phyloP scores from a whole-genome alignment of 2,329 filamentous ascomycete species.

The Paecilomyces niveus region DNA sequence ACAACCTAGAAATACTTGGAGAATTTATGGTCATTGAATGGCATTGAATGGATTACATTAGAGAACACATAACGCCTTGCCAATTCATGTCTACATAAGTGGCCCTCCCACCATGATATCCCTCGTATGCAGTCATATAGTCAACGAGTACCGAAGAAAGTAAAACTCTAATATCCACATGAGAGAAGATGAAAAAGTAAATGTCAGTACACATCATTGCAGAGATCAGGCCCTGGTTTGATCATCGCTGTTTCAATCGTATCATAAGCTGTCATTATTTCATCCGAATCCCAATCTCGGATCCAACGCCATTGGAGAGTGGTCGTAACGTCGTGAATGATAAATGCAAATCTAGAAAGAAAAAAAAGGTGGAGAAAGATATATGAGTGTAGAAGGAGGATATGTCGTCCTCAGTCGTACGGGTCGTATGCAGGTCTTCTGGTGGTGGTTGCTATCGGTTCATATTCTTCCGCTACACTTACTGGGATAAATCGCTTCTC shows the following conservation, averaged over 20 bases:
- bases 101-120: background rate
- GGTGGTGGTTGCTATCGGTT: conserved; percentile 1
- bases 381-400: background rate
- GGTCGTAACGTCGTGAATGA: background rate
- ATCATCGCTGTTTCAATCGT: background rate
- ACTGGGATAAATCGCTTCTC: conserved; percentile 14
- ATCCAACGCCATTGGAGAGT: background rate
- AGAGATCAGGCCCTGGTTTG: background rate
- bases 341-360: background rate
- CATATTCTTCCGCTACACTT: conserved; percentile 12
- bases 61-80: background rate
- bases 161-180: background rate
- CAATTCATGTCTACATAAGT: background rate
- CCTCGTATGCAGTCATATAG: background rate
- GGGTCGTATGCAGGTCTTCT: background rate
- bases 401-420: background rate
- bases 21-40: background rate
- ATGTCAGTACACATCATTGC: background rate
- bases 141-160: background rate
- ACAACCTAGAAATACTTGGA: too few species aligned
- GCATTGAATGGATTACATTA: background rate
- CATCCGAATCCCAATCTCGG: background rate
- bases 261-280: background rate
- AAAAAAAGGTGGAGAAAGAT: background rate
- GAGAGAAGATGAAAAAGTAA: background rate